Evolutionary conservation across 1,284 basidiomycete species (phyloP).

Genomic region (Cutaneotrichosporon cavernicola): DNA sequence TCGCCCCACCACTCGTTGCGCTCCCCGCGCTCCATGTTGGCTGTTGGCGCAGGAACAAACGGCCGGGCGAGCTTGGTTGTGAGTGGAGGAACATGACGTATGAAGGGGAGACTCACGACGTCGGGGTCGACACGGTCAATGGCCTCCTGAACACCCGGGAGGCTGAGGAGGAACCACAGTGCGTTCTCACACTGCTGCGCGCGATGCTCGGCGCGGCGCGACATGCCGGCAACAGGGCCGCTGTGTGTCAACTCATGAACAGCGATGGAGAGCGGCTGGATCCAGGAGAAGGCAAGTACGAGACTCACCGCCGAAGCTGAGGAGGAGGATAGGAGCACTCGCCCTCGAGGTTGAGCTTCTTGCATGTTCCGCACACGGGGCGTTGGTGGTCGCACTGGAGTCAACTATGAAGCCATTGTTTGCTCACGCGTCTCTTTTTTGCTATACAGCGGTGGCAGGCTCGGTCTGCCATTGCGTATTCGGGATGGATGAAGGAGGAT

Average conservation of each 20-base stretch:
- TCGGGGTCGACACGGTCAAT: constrained; percentile 9
- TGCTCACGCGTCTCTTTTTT: constrained; percentile 27
- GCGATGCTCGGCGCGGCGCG: constrained; percentile 24
- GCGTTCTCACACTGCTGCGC: constrained; percentile 29
- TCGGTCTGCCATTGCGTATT: constrained; percentile 14
- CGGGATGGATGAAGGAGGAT: background rate
- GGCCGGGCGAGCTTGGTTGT: background rate
- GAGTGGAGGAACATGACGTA: background rate
- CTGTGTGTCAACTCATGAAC: constrained; percentile 1
- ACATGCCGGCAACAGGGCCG: constrained; percentile 27
- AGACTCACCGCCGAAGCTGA: constrained; percentile 27
- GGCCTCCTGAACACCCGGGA: constrained; percentile 21
- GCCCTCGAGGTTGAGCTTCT: constrained; percentile 22
- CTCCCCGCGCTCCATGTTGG: constrained; percentile 17
- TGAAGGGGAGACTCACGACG: constrained; percentile 5
- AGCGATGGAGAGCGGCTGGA: too few relatives aligned
- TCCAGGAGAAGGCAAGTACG: background rate
- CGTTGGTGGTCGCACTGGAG: constrained; percentile 29
- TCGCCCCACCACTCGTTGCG: constrained; percentile 24
- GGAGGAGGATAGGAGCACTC: constrained; percentile 28
- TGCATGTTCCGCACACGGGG: constrained; percentile 26
- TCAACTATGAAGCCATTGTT: background rate
- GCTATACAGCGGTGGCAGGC: constrained; percentile 31
- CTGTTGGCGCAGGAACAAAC: constrained; percentile 17
- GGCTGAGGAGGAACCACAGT: constrained; percentile 23